Evolutionary conservation across 2,329 filamentous ascomycete species (phyloP).

Genomic region (Sporothrix phasma): DNA sequence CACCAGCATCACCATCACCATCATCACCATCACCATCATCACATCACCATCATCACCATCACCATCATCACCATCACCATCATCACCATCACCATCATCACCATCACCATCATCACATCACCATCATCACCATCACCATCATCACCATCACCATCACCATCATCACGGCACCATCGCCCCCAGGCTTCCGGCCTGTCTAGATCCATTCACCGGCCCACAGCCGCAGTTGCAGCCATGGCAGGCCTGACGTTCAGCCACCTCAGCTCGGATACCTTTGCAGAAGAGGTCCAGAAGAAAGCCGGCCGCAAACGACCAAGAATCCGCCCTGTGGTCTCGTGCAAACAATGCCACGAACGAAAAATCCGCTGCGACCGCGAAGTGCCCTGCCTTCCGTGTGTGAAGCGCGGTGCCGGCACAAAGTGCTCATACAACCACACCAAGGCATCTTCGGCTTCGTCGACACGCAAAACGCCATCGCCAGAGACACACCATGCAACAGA

Average conservation of each 20-base stretch:
- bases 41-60: no score
- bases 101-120: no score
- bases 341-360: constrained; percentile 11
- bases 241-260: constrained; percentile 15
- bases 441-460: not conserved
- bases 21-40: no score
- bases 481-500: not conserved
- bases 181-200: not conserved
- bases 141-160: not conserved
- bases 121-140: not conserved
- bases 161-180: no score
- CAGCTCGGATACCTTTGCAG: constrained; percentile 13
- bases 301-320: constrained; percentile 14
- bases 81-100: no score
- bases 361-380: constrained; percentile 13
- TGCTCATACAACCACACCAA: constrained; percentile 11
- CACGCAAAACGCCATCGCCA: not conserved
- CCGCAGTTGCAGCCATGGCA: constrained; percentile 2
- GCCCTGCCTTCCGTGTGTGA: constrained; percentile 9
- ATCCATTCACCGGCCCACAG: not conserved
- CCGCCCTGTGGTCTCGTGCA: constrained; percentile 11
- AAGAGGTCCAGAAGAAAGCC: constrained; percentile 13
- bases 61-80: no score
- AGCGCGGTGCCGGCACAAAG: not conserved
- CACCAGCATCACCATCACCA: no score